phyloP scores from a whole-genome alignment of 2,329 filamentous ascomycete genomes.

The Penicillium hordei region DNA sequence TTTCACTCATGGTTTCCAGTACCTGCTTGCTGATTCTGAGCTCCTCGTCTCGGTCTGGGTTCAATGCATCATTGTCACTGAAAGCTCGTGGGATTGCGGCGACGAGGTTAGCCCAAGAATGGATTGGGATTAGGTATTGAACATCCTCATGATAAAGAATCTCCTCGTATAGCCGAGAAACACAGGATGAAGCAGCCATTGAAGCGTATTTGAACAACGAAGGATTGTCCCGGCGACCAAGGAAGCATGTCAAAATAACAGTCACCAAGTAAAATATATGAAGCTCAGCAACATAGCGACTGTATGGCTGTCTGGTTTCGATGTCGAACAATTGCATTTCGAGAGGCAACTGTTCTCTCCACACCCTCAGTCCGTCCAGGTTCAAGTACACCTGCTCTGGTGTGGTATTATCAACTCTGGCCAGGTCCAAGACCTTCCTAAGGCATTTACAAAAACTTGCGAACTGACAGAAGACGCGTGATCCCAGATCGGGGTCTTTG shows the following conservation, averaged over 20 bases:
- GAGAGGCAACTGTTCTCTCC: conserved; percentile 5
- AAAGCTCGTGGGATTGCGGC: conserved; percentile 14
- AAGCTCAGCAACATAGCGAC: conserved; percentile 4
- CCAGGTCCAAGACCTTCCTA: background rate
- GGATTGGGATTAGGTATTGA: conserved; percentile 7
- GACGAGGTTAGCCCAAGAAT: conserved; percentile 14
- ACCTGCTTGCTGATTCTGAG: conserved; percentile 4
- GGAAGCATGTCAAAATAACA: conserved; percentile 12
- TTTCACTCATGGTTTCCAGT: conserved; percentile 11
- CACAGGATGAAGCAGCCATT: conserved; percentile 12
- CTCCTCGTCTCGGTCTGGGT: conserved; percentile 6
- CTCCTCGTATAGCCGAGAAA: conserved; percentile 14
- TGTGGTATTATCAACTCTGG: background rate
- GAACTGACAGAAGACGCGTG: conserved; percentile 4
- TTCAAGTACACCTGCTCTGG: background rate
- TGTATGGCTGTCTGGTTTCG: conserved; percentile 3
- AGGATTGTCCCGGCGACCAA: conserved; percentile 10
- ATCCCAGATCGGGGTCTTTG: conserved; percentile 1
- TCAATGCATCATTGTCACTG: conserved; percentile 5
- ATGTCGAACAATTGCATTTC: conserved; percentile 7
- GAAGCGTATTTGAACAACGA: conserved; percentile 12
- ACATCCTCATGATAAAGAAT: conserved; percentile 11
- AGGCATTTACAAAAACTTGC: conserved; percentile 1
- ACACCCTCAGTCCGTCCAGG: background rate
- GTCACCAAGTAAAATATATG: conserved; percentile 15